Evolutionary conservation across 306 rosid genomes (phyloP).

Genomic region (Castanea mollissima): DNA sequence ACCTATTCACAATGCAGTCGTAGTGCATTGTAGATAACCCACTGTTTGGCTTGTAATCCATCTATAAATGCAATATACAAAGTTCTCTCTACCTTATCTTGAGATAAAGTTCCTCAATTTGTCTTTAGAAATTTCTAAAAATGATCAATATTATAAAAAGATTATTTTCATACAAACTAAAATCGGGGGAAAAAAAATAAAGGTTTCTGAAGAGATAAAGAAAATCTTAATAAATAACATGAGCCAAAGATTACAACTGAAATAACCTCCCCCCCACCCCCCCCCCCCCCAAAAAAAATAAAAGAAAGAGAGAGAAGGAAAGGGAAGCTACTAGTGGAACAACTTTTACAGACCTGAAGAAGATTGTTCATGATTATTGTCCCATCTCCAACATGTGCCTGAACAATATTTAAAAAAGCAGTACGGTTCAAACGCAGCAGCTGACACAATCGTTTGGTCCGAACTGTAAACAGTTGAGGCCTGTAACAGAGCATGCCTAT

Average conservation of each 20-base stretch:
- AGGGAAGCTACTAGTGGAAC: background rate
- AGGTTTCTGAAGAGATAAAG: background rate
- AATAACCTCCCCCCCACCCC: background rate
- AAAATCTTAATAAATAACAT: background rate
- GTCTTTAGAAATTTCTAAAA: background rate
- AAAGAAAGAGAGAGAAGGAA: background rate
- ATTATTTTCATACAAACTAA: no score
- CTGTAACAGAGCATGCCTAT: slow-evolving; percentile 74
- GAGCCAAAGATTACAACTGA: background rate
- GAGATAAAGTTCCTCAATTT: no score
- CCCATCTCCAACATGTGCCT: slow-evolving; percentile 75
- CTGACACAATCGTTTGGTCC: slow-evolving; percentile 70
- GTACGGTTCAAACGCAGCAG: slow-evolving; percentile 68
- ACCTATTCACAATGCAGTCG: no score
- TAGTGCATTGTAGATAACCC: no score
- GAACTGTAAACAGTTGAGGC: slow-evolving; percentile 66
- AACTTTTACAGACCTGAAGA: slow-evolving; percentile 41
- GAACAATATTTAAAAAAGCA: slow-evolving; percentile 47
- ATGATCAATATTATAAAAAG: background rate
- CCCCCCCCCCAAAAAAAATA: background rate
- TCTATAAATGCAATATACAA: no score
- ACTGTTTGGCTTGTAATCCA: no score
- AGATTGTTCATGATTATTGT: slow-evolving; percentile 62
- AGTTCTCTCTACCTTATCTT: no score
- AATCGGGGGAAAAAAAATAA: background rate